phyloP scores from a whole-genome alignment of 2,329 filamentous ascomycete genomes.

The Dactylellina haptotyla region DNA sequence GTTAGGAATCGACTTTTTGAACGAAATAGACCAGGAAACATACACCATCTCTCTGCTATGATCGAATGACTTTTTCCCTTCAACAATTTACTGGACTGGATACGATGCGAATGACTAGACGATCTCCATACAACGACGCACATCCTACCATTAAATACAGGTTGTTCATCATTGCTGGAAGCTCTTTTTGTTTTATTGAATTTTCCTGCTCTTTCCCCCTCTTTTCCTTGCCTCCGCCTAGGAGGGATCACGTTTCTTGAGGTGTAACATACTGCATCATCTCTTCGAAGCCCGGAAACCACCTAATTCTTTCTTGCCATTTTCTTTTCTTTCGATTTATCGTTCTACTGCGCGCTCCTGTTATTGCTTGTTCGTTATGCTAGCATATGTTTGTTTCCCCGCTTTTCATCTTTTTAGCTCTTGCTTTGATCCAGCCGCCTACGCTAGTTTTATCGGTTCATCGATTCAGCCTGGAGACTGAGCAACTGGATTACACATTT shows the following conservation, averaged over 20 bases:
- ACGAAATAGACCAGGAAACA: conserved; percentile 44
- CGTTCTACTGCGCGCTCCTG: conserved; percentile 41
- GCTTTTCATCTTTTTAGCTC: conserved; percentile 42
- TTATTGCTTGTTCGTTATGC: conserved; percentile 43
- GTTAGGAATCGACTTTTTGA: conserved; percentile 50
- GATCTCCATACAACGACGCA: conserved; percentile 29
- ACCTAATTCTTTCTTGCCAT: conserved; percentile 37
- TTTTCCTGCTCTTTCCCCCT: conserved; percentile 42
- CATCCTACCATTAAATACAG: conserved; percentile 42
- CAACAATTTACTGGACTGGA: conserved; percentile 50
- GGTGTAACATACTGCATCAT: conserved; percentile 27
- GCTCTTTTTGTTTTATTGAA: conserved; percentile 38
- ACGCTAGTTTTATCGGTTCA: conserved; percentile 18
- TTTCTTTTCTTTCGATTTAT: conserved; percentile 44
- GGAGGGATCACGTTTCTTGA: conserved; percentile 22
- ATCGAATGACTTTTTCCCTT: conserved; percentile 46
- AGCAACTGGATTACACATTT: conserved; percentile 52
- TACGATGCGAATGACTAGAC: conserved; percentile 51
- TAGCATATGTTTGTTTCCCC: conserved; percentile 33
- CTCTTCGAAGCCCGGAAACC: conserved; percentile 27
- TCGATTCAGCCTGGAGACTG: conserved; percentile 53
- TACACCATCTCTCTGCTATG: conserved; percentile 48
- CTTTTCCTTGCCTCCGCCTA: conserved; percentile 20
- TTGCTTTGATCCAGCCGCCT: conserved; percentile 56
- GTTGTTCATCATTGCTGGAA: conserved; percentile 53